phyloP scores from a whole-genome alignment of 2,329 filamentous ascomycete species.

The Aulographum hederae region DNA sequence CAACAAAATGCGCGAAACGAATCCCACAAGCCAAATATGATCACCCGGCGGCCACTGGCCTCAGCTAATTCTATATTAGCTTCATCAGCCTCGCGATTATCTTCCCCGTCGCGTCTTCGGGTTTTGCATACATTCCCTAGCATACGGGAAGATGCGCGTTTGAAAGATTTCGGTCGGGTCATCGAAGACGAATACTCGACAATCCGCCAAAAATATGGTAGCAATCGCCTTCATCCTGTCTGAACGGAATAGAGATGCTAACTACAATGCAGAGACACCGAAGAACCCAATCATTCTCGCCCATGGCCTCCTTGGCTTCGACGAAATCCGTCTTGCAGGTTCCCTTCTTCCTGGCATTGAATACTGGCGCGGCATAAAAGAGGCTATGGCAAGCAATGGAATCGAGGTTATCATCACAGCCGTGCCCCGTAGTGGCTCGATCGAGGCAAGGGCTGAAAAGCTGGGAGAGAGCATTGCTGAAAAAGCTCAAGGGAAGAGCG shows the following conservation, averaged over 20 bases:
- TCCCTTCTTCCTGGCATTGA: slow-evolving; percentile 36
- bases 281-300: slow-evolving; percentile 43
- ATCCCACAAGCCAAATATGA: too few species aligned
- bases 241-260: neutral
- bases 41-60: too few species aligned
- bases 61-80: too few species aligned
- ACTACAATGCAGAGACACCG: slow-evolving; percentile 17
- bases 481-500: slow-evolving; percentile 35
- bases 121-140: too few species aligned
- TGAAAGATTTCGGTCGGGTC: slow-evolving; percentile 8
- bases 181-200: slow-evolving; percentile 45
- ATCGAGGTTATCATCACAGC: slow-evolving; percentile 42
- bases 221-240: neutral
- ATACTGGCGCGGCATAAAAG: slow-evolving; percentile 46
- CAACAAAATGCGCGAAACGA: too few species aligned
- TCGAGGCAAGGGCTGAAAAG: slow-evolving; percentile 36
- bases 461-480: slow-evolving; percentile 33
- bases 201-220: slow-evolving; percentile 39
- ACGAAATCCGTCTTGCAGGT: slow-evolving; percentile 38
- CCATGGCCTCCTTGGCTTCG: slow-evolving; percentile 48
- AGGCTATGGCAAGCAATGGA: slow-evolving; percentile 35
- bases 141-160: neutral
- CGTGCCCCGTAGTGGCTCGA: slow-evolving; percentile 39
- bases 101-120: too few species aligned
- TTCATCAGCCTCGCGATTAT: too few species aligned